Conservation (phyloP, 768 basidiomycete species). For the Bullera alba region DNA sequence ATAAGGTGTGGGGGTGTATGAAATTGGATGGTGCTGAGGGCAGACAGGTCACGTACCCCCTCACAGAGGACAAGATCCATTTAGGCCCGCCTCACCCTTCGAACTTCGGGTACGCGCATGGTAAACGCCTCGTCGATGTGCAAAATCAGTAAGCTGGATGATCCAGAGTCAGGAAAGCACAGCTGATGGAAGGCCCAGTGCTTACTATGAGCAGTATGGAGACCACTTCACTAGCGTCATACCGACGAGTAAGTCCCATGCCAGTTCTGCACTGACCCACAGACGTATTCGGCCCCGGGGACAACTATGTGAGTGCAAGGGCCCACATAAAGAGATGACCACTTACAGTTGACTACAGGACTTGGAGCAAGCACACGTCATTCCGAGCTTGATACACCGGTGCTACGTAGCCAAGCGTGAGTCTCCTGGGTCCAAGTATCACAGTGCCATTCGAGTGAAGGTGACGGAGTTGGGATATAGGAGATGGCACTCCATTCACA, state of each 20-base stretch:
- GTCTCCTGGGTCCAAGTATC: slow-evolving; percentile 24
- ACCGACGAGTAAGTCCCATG: slow-evolving; percentile 58
- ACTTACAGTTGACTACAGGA: slow-evolving; percentile 52
- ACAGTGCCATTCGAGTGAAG: slow-evolving; percentile 1
- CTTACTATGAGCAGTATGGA: slow-evolving; percentile 92
- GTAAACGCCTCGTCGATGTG: slow-evolving; percentile 90
- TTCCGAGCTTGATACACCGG: slow-evolving; percentile 87
- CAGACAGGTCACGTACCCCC: slow-evolving; percentile 68
- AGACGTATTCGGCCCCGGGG: slow-evolving; percentile 85
- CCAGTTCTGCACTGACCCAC: neutral
- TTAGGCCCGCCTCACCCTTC: slow-evolving; percentile 83
- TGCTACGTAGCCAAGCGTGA: slow-evolving; percentile 84
- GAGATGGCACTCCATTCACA: slow-evolving; percentile 75
- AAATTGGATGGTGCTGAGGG: no score
- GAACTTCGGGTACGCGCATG: slow-evolving; percentile 95
- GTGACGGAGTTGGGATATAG: slow-evolving; percentile 41
- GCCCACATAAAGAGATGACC: no score
- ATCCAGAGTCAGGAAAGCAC: neutral
- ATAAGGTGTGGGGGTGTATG: neutral
- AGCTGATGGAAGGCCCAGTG: slow-evolving; percentile 35
- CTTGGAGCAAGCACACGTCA: slow-evolving; percentile 84
- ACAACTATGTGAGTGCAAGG: slow-evolving; percentile 63
- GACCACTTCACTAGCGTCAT: slow-evolving; percentile 94
- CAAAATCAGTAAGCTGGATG: slow-evolving; percentile 69
- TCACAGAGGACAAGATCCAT: slow-evolving; percentile 89